Evolutionary conservation across 148 eudicot species (phyloP).

Genomic region (Mesembryanthemum crystallinum): DNA sequence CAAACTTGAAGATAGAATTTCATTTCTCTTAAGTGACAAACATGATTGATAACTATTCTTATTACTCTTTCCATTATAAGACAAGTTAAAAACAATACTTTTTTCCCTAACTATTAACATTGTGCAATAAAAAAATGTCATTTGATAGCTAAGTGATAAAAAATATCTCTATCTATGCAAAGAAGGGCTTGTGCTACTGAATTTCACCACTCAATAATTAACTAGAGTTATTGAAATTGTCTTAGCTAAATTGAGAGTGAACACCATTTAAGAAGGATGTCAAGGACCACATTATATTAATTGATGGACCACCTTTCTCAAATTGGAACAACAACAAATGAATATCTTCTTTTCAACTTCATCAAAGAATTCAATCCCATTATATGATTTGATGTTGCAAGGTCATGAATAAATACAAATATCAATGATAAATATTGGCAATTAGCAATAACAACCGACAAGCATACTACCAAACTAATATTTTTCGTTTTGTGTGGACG

Average conservation of each 20-base stretch:
- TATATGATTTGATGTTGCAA: conserved; percentile 3
- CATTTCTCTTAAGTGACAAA: too few relatives aligned
- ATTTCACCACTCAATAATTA: too few relatives aligned
- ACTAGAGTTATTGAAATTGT: too few relatives aligned
- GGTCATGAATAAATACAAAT: background rate
- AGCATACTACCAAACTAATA: background rate
- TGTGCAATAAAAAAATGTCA: background rate
- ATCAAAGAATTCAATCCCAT: background rate
- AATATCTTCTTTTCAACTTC: background rate
- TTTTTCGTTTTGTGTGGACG: background rate
- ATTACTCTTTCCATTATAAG: too few relatives aligned
- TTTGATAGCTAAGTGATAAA: too few relatives aligned
- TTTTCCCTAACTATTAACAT: background rate
- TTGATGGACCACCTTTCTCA: conserved; percentile 16
- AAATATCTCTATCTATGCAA: too few relatives aligned
- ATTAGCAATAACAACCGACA: background rate
- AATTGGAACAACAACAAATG: background rate
- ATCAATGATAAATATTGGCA: background rate
- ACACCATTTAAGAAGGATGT: conserved; percentile 16
- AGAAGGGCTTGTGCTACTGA: too few relatives aligned
- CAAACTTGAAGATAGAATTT: too few relatives aligned
- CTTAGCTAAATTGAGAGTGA: background rate
- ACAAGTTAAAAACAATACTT: background rate
- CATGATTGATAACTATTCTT: too few relatives aligned
- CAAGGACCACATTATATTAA: conserved; percentile 22